Percentiles rank a stretch among this genome's conserved stretches.
phyloP scores from a whole-genome alignment of 495 filamentous ascomycete genomes.

The Aspergillus panamensis region DNA sequence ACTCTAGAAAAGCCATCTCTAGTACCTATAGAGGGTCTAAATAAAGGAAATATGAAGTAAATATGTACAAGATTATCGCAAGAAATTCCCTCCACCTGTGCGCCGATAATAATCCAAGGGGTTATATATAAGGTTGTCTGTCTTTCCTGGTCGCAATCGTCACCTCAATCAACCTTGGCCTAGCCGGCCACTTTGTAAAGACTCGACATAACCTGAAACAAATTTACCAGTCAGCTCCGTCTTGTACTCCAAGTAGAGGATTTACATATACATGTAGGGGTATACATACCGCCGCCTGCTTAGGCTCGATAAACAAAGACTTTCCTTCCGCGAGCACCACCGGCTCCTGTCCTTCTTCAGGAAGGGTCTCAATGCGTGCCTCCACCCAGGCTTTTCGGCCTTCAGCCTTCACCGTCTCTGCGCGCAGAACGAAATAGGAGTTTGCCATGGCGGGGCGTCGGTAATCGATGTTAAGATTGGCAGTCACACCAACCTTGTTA shows the following conservation, averaged over 20 bases:
- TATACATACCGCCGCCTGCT: conserved; percentile 66
- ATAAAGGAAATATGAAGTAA: background rate
- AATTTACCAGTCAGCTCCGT: conserved; percentile 2
- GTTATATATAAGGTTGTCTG: background rate
- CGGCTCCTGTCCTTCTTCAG: conserved; percentile 57
- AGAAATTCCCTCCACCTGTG: conserved; percentile 8
- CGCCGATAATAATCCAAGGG: conserved; percentile 2
- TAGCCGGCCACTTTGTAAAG: conserved; percentile 29
- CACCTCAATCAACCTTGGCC: background rate
- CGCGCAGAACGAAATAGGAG: conserved; percentile 74
- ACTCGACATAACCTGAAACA: conserved; percentile 27
- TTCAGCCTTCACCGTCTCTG: conserved; percentile 81
- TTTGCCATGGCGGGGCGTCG: conserved; percentile 71
- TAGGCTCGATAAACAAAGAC: conserved; percentile 88
- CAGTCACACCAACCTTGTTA: conserved; percentile 85
- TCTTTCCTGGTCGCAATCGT: background rate
- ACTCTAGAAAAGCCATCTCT: background rate
- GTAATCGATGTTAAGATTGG: conserved; percentile 88
- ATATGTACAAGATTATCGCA: conserved; percentile 17
- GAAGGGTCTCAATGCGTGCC: conserved; percentile 82
- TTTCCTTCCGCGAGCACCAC: conserved; percentile 71
- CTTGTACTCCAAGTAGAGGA: background rate
- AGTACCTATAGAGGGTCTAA: background rate
- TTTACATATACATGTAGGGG: background rate
- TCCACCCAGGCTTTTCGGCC: conserved; percentile 96